Conservation (phyloP, 306 rosid genomes). For the Castanospermum australe region DNA sequence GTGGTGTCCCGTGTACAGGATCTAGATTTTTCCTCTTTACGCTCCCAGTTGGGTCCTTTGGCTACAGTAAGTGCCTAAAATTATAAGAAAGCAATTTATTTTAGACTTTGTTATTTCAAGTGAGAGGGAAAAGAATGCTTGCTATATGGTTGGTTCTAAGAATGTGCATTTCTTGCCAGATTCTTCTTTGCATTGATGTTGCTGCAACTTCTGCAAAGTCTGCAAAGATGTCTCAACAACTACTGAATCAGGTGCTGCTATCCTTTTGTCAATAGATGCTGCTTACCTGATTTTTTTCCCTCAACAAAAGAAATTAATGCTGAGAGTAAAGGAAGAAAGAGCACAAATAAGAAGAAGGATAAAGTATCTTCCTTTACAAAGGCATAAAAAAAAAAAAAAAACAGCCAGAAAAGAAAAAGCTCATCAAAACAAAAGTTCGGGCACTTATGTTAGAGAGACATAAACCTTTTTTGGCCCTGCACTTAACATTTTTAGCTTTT, state of each 20-base stretch:
- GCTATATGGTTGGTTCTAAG: constrained; percentile 36
- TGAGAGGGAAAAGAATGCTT: background rate
- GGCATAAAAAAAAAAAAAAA: constrained; percentile 3
- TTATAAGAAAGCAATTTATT: constrained; percentile 19
- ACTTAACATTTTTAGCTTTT: background rate
- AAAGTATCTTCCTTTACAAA: background rate
- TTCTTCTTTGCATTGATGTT: constrained; percentile 94
- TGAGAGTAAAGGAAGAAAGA: background rate
- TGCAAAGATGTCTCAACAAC: constrained; percentile 81
- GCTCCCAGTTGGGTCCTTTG: constrained; percentile 89
- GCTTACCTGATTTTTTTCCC: background rate
- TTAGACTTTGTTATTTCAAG: constrained; percentile 14
- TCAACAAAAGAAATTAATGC: background rate
- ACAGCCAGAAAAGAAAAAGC: background rate
- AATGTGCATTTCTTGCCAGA: constrained; percentile 54
- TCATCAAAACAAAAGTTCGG: background rate
- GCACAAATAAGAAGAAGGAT: constrained; percentile 11
- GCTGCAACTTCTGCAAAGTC: constrained; percentile 92
- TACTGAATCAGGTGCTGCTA: constrained; percentile 80
- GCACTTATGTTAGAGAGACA: background rate
- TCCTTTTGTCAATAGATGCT: constrained; percentile 21
- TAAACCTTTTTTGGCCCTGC: background rate
- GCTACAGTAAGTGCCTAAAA: constrained; percentile 69
- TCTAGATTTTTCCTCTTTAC: constrained; percentile 83
- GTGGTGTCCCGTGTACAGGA: constrained; percentile 83